These are phyloP conservation scores for Zygosaccharomyces sapae DNA, from an alignment of 1,139 yeast species.

Conservation along the genomic window DNA sequence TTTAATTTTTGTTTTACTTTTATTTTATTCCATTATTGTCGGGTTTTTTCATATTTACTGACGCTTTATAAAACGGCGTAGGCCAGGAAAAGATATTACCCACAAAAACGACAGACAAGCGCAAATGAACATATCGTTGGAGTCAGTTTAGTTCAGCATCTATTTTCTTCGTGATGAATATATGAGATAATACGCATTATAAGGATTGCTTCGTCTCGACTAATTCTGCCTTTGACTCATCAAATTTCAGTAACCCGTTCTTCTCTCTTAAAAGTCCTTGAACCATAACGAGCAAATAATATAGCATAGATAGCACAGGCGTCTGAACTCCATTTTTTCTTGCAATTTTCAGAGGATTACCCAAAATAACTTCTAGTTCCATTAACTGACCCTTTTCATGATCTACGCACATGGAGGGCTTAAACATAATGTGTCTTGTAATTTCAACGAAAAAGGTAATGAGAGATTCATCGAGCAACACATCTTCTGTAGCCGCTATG, in stretches of 20 bases:
- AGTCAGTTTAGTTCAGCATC: neutral
- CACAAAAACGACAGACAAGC: constrained; percentile 5
- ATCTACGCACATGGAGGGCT: constrained; percentile 62
- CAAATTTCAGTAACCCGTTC: constrained; percentile 30
- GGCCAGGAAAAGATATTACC: neutral
- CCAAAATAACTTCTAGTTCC: constrained; percentile 56
- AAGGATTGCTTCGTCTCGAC: neutral
- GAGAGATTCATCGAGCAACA: constrained; percentile 36
- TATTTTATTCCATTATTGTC: neutral
- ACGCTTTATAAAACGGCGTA: constrained; percentile 7
- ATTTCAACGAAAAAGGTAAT: constrained; percentile 38
- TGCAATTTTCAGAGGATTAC: constrained; percentile 55
- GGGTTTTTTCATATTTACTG: constrained; percentile 5
- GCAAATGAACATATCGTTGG: neutral
- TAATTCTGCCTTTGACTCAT: constrained; percentile 19
- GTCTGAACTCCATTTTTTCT: constrained; percentile 36
- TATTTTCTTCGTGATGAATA: neutral
- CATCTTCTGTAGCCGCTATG: constrained; percentile 53
- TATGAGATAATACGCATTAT: neutral
- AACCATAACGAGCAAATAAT: constrained; percentile 36
- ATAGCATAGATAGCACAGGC: constrained; percentile 38
- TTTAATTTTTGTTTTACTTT: neutral
- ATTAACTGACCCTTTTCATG: constrained; percentile 47
- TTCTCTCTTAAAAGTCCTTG: constrained; percentile 38
- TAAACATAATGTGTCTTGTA: constrained; percentile 48